These are phyloP conservation scores for Diplodia seriata DNA, from an alignment of 2,329 filamentous ascomycete genomes.

Conservation along the genomic window DNA sequence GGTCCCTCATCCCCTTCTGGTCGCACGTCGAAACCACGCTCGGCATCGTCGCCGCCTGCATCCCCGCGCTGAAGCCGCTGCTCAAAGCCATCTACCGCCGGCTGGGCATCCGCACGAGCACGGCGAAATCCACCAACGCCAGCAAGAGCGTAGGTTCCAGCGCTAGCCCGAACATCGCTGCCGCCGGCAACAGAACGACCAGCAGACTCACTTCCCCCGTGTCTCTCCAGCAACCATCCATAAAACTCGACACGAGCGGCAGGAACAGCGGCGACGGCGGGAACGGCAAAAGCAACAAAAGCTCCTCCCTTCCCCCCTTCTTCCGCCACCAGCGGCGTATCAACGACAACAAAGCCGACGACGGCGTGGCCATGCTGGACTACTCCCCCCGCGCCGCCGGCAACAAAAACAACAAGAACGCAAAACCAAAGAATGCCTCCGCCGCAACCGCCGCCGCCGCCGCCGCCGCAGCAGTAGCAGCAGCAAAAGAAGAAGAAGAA, in stretches of 20 bases:
- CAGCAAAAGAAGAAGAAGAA: neutral
- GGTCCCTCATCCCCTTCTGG: conserved; percentile 30
- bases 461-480: neutral
- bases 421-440: no score
- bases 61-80: conserved; percentile 20
- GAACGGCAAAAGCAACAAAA: no score
- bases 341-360: no score
- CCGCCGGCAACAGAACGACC: neutral
- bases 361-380: no score
- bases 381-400: neutral
- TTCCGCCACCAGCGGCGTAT: no score
- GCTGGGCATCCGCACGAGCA: neutral
- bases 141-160: neutral
- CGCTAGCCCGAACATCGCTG: neutral
- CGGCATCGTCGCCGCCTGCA: conserved; percentile 29
- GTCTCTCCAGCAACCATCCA: no score
- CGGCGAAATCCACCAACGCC: neutral
- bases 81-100: neutral
- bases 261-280: no score
- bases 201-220: neutral
- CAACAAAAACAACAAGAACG: neutral
- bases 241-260: no score
- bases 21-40: conserved; percentile 27
- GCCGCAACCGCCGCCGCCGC: neutral
- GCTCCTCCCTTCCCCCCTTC: no score